phyloP scores from a whole-genome alignment of 192 early-diverging fungal genomes.

The Gryganskiella cystojenkinii region DNA sequence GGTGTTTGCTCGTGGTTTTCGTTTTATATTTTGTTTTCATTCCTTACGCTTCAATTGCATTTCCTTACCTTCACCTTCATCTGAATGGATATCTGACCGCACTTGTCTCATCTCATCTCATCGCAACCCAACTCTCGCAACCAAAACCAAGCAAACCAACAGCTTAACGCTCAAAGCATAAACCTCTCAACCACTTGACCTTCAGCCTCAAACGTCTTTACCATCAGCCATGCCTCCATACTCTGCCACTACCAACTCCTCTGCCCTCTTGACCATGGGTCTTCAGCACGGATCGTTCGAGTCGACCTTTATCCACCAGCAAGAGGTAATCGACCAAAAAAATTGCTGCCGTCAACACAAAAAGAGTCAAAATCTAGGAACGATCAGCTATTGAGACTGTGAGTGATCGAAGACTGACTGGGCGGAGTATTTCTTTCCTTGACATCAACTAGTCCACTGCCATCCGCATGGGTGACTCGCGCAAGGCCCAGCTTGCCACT shows the following conservation, averaged over 20 bases:
- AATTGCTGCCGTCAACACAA: background rate
- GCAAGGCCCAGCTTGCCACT: constrained; percentile 7
- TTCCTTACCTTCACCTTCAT: background rate
- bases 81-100: too few species aligned
- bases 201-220: background rate
- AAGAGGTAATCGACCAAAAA: constrained; percentile 17
- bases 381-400: too few species aligned
- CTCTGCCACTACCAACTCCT: constrained; percentile 12
- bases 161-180: too few species aligned
- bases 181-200: too few species aligned
- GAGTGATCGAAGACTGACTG: background rate
- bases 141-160: too few species aligned
- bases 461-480: background rate
- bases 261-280: constrained; percentile 4
- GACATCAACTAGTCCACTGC: background rate
- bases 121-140: background rate
- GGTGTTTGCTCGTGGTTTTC: too few species aligned
- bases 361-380: too few species aligned
- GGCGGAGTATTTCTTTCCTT: background rate
- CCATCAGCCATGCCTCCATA: constrained; percentile 33
- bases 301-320: constrained; percentile 20
- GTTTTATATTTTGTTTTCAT: background rate
- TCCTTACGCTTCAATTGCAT: background rate
- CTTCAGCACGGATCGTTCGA: background rate
- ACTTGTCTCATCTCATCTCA: background rate